Conservation (phyloP, 208 protist genomes). For the Leishmania major region DNA sequence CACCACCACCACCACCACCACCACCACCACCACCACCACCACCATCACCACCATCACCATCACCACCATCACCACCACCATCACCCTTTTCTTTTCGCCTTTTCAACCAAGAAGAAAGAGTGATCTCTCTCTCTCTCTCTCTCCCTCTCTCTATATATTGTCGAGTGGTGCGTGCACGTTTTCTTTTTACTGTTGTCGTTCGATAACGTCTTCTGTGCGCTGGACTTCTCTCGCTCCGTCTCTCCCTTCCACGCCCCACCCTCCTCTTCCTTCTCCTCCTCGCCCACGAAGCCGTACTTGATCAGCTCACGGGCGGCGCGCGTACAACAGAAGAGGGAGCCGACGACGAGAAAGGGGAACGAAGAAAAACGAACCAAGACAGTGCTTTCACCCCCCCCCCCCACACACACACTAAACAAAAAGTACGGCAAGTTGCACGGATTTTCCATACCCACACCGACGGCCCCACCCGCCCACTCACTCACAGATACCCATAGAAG, state of each 20-base stretch:
- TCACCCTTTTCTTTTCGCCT: not conserved
- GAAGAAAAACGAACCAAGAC: too few relatives aligned
- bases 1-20: too few relatives aligned
- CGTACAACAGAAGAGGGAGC: not conserved
- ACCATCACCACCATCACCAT: too few relatives aligned
- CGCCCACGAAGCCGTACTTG: not conserved
- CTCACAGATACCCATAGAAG: not conserved
- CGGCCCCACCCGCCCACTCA: not conserved
- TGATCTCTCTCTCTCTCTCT: too few relatives aligned
- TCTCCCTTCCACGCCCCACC: not conserved
- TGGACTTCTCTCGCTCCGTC: not conserved
- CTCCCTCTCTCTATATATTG: too few relatives aligned
- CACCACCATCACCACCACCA: not conserved
- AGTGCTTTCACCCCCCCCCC: too few relatives aligned
- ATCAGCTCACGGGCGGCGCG: not conserved
- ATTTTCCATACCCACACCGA: not conserved
- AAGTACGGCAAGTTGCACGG: too few relatives aligned
- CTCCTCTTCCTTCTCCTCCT: not conserved
- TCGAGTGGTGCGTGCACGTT: too few relatives aligned
- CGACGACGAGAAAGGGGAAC: too few relatives aligned
- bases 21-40: not conserved
- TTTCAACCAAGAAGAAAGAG: not conserved
- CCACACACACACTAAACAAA: too few relatives aligned
- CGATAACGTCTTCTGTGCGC: not conserved
- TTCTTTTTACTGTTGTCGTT: too few relatives aligned